Evolutionary conservation across 495 filamentous ascomycete species (phyloP), one percentile per base, ranked within the genome.

Genomic region (Collariella sp.): DNA sequence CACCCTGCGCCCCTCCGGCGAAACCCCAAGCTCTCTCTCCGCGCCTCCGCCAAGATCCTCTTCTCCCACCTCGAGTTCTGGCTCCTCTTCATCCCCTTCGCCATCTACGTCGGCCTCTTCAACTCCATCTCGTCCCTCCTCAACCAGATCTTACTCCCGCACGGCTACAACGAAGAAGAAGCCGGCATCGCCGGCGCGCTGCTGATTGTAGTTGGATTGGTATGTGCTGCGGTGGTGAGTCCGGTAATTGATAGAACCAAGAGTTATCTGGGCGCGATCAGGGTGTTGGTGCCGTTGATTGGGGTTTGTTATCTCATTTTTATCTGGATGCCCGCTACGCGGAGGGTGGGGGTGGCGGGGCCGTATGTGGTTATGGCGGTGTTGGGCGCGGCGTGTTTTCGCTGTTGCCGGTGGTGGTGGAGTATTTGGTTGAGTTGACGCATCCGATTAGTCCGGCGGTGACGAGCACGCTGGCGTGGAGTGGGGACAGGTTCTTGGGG

Each of bases 391-490:
- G 71, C 86, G 2, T 79, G 75, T n/a, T 98, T 70, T 73, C 74
- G 44, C 68, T 97, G 1, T 70, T 98, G 9, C 93, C 93, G 9
- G 76, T 96, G 22, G 87, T 83, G 12, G 77, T 97, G 34, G 93
- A 98, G 72, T 93, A 81, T 62, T 70, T 93, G 29, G 87, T 86
- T 52, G 88, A 96, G 66, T 74, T 94, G 57, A 89, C 89, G 16
- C 85, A 89, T 56, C 91, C 91, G 0, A 82, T 91, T 22, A 83
- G 82, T n/a, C 89, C 93, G 1, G 91, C 93, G 74, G 80, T 96
- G 46, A 85, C 88, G 7, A 84, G 79, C 48, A 87, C 86, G 43
- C 75, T 94, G 26, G 84, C 85, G 62, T 97, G 91, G 93, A 78
- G 78, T 10, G 86, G 85, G 15, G 91, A 90, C 86, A 89, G 71